These are phyloP conservation scores for Trametes hirsuta DNA, from an alignment of 1,284 basidiomycete species.

Conservation along the genomic window DNA sequence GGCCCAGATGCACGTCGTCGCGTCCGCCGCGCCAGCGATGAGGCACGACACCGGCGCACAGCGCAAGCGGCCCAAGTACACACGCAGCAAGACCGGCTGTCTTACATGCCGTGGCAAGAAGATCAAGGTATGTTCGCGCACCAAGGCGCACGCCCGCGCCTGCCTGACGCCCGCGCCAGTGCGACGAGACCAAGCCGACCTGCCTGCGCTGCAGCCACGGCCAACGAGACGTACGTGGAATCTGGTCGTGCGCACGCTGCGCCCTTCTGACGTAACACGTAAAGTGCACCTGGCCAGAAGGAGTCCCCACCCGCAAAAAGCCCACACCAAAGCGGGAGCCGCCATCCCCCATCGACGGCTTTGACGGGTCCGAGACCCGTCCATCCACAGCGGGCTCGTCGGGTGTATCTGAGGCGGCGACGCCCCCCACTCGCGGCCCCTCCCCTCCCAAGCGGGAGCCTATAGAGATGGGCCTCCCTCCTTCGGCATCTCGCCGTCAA, in stretches of 20 bases:
- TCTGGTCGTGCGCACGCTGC: conserved; percentile 9
- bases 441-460: conserved; percentile 59
- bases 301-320: conserved; percentile 64
- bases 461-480: conserved; percentile 53
- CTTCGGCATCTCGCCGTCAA: conserved; percentile 54
- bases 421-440: conserved; percentile 64
- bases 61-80: conserved; percentile 84
- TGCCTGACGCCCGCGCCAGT: conserved; percentile 46
- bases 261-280: conserved; percentile 23
- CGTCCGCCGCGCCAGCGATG: conserved; percentile 39
- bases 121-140: conserved; percentile 68
- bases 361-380: conserved; percentile 49
- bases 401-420: conserved; percentile 60
- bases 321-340: conserved; percentile 42
- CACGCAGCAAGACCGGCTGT: conserved; percentile 84
- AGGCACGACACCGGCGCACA: conserved; percentile 53
- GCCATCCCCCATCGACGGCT: conserved; percentile 43
- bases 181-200: conserved; percentile 80
- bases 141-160: conserved; percentile 6
- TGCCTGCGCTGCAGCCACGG: conserved; percentile 81
- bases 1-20: conserved; percentile 48
- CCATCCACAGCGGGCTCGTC: conserved; percentile 69
- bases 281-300: conserved; percentile 84
- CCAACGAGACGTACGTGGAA: conserved; percentile 66
- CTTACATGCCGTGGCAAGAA: conserved; percentile 85